Percentiles rank a stretch among this genome's conserved stretches.
Evolutionary conservation across 2,329 filamentous ascomycete genomes (phyloP).

Genomic region (Hymenoscyphus albidus): DNA sequence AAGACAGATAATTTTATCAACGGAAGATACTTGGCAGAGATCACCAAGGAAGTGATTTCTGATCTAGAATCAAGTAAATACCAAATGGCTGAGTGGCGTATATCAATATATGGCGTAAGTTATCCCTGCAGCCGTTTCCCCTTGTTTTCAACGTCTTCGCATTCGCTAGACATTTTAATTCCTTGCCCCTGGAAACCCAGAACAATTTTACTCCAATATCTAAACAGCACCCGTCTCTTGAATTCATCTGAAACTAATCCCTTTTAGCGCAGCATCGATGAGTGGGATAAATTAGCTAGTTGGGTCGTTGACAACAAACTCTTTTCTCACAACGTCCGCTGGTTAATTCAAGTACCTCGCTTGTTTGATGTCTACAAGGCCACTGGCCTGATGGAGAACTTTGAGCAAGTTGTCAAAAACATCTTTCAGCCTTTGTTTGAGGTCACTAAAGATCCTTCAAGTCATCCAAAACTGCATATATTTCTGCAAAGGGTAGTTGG

Average conservation of each 20-base stretch:
- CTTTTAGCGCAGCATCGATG: slow-evolving; percentile 63
- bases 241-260: background rate
- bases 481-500: slow-evolving; percentile 95
- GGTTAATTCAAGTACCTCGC: slow-evolving; percentile 92
- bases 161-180: background rate
- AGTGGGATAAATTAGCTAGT: slow-evolving; percentile 96
- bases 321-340: slow-evolving; percentile 95
- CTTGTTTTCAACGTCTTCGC: background rate
- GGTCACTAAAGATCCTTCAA: slow-evolving; percentile 80
- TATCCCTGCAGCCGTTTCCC: background rate
- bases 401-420: slow-evolving; percentile 86
- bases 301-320: slow-evolving; percentile 99
- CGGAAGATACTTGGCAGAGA: slow-evolving; percentile 91
- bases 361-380: slow-evolving; percentile 95
- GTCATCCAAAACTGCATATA: slow-evolving; percentile 87
- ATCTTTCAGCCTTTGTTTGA: slow-evolving; percentile 93
- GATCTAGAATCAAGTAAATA: slow-evolving; percentile 99
- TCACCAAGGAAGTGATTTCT: slow-evolving; percentile 95
- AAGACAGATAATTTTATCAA: slow-evolving; percentile 99
- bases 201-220: background rate
- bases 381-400: slow-evolving; percentile 79
- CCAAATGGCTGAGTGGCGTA: slow-evolving; percentile 99
- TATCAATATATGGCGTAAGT: slow-evolving; percentile 81
- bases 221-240: background rate
- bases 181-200: background rate